A percentile compares a stretch with the other conserved stretches of the same genome.
phyloP scores from a whole-genome alignment of 2,329 filamentous ascomycete species.

The Gaeumannomyces tritici region DNA sequence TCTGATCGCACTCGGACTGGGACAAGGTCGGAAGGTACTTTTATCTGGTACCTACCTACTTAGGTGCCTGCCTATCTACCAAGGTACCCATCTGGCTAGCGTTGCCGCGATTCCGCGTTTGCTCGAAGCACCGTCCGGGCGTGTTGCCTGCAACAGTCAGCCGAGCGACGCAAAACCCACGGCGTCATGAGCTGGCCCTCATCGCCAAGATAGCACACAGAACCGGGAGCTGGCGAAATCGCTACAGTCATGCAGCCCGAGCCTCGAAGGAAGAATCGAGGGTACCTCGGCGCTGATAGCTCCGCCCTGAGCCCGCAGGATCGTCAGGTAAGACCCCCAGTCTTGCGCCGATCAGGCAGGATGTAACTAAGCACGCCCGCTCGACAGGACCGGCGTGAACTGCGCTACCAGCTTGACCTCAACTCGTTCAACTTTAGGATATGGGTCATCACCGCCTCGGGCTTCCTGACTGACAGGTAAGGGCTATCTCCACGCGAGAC shows the following conservation, averaged over 20 bases:
- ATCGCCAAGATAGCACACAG: background rate
- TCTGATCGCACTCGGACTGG: too few relatives aligned
- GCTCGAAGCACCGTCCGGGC: too few relatives aligned
- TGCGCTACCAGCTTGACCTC: constrained; percentile 42
- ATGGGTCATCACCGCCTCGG: constrained; percentile 44
- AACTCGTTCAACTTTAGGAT: constrained; percentile 46
- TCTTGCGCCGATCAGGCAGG: background rate
- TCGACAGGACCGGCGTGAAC: constrained; percentile 36
- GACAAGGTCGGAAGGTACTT: too few relatives aligned
- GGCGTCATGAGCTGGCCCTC: background rate
- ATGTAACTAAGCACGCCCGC: background rate
- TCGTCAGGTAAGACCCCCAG: constrained; percentile 28
- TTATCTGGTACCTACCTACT: too few relatives aligned
- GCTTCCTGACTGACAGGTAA: constrained; percentile 36
- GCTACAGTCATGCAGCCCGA: constrained; percentile 18
- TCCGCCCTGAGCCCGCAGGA: constrained; percentile 39
- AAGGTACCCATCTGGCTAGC: too few relatives aligned
- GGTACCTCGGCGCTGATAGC: constrained; percentile 40
- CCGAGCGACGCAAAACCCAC: too few relatives aligned
- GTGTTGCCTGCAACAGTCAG: too few relatives aligned
- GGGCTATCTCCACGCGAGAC: background rate
- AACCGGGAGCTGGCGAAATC: background rate
- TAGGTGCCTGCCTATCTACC: too few relatives aligned
- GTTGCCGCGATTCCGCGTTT: too few relatives aligned
- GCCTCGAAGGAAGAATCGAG: constrained; percentile 32